Conservation (phyloP, 805 yeast genomes). For the Maudiozyma serrabonitensis region DNA sequence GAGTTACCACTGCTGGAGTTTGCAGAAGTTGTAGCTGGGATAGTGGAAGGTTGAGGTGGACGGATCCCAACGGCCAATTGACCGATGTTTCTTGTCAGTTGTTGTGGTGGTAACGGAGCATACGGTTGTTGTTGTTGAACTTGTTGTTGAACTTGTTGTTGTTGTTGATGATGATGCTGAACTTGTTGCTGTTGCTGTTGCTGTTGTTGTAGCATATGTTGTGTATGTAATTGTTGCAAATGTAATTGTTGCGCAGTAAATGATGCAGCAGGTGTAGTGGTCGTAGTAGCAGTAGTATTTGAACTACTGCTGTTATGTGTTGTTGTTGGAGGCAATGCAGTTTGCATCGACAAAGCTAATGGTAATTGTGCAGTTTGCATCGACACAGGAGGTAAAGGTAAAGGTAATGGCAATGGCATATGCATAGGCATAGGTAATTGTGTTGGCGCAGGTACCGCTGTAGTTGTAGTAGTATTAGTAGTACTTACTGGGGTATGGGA, state of each 20-base stretch:
- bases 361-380: background rate
- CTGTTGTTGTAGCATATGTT: constrained; percentile 5
- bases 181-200: constrained; percentile 4
- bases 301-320: background rate
- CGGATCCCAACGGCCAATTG: background rate
- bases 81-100: background rate
- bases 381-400: background rate
- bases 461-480: background rate
- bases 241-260: background rate
- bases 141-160: constrained; percentile 5
- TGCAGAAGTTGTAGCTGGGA: background rate
- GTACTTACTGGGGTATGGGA: background rate
- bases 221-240: constrained; percentile 4
- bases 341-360: background rate
- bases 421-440: background rate
- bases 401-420: background rate
- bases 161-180: constrained; percentile 2
- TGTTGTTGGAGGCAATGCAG: background rate
- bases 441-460: background rate
- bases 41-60: background rate
- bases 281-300: background rate
- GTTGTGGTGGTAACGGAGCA: background rate
- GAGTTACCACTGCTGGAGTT: background rate
- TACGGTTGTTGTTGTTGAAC: constrained; percentile 5
- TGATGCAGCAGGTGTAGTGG: background rate